phyloP scores from a whole-genome alignment of 257 asterid species.

The Solanum pimpinellifolium region DNA sequence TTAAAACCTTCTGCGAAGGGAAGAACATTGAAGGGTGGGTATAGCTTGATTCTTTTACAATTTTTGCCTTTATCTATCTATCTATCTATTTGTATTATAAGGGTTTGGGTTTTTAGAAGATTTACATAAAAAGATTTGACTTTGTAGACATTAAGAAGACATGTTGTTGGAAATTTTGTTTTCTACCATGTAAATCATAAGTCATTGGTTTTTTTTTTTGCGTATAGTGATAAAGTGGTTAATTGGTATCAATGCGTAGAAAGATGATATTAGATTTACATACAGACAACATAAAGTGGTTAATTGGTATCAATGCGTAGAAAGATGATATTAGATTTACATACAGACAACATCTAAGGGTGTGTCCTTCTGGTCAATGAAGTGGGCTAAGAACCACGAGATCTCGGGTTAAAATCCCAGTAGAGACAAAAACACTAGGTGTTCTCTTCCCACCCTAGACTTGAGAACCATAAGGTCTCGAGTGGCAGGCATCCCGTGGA shows the following conservation, averaged over 20 bases:
- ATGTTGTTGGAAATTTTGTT: not conserved
- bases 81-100: not conserved
- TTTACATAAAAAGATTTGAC: not conserved
- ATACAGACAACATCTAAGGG: not conserved
- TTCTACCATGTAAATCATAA: not conserved
- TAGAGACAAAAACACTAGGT: not conserved
- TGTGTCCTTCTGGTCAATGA: not conserved
- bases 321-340: not conserved
- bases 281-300: not conserved
- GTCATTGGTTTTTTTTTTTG: not conserved
- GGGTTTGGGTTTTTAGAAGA: not conserved
- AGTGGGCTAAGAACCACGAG: not conserved
- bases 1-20: constrained; percentile 18
- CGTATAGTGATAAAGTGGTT: not conserved
- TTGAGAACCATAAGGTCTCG: too few species aligned
- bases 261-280: not conserved
- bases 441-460: not conserved
- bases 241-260: not conserved
- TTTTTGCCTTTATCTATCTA: not conserved
- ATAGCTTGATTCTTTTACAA: not conserved
- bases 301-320: not conserved
- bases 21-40: constrained; percentile 26
- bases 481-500: not conserved
- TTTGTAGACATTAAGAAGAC: not conserved
- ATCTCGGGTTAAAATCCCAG: not conserved